These are phyloP conservation scores for Avena sativa DNA, from an alignment of 176 grass and related monocot genomes.

Conservation along the genomic window DNA sequence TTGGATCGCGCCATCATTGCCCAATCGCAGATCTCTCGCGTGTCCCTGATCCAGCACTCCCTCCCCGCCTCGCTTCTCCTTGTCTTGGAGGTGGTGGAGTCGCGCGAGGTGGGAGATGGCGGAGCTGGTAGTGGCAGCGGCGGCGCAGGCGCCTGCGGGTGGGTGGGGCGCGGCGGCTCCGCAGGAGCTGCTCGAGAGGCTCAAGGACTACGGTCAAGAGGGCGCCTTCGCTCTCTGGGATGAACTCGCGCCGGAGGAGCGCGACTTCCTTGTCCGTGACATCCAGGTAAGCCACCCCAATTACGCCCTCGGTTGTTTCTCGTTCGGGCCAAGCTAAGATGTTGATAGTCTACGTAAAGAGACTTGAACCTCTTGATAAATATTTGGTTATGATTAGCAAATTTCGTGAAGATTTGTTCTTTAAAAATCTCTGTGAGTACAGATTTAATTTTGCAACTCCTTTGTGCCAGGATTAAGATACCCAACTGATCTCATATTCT, in stretches of 20 bases:
- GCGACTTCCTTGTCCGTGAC: slow-evolving; percentile 84
- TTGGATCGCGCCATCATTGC: slow-evolving; percentile 40
- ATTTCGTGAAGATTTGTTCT: slow-evolving; percentile 17
- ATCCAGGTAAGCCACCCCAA: slow-evolving; percentile 75
- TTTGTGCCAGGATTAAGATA: neutral
- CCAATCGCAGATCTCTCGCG: slow-evolving; percentile 61
- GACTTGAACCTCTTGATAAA: neutral
- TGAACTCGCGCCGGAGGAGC: slow-evolving; percentile 84
- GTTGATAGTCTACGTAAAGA: neutral
- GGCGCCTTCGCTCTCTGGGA: slow-evolving; percentile 95
- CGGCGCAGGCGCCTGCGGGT: slow-evolving; percentile 50
- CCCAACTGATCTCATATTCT: neutral
- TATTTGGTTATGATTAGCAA: neutral
- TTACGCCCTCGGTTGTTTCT: neutral
- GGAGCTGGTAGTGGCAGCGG: slow-evolving; percentile 60
- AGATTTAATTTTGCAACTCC: neutral
- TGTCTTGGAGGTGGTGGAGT: neutral
- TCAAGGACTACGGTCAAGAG: slow-evolving; percentile 98
- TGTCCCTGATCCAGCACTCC: neutral
- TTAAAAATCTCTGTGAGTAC: neutral
- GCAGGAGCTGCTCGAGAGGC: slow-evolving; percentile 88
- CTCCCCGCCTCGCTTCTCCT: neutral
- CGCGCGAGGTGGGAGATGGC: slow-evolving; percentile 43
- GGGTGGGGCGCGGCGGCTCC: slow-evolving; percentile 77
- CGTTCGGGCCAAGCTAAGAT: neutral